Evolutionary conservation across 176 grass and related monocot genomes (phyloP).

Genomic region (Pharus latifolius): DNA sequence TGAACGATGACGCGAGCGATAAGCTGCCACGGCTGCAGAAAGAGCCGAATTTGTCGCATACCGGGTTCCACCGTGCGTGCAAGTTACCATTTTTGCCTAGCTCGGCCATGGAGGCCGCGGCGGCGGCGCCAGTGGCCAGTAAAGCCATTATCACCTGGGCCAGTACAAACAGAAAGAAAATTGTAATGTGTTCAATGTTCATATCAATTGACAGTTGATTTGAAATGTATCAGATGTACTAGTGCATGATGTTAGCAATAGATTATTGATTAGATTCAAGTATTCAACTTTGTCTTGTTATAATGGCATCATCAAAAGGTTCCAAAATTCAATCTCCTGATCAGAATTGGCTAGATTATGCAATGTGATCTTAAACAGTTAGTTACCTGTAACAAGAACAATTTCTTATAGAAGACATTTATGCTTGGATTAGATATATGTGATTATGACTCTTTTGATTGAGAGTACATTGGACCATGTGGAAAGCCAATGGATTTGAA

Average conservation of each 20-base stretch:
- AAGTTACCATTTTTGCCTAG: slow-evolving; percentile 75
- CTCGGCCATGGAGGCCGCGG: slow-evolving; percentile 55
- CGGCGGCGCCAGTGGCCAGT: slow-evolving; percentile 43
- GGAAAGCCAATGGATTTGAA: too few species aligned
- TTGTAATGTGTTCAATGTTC: neutral
- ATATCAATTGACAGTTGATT: neutral
- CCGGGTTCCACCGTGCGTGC: slow-evolving; percentile 74
- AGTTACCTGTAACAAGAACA: neutral
- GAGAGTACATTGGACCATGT: too few species aligned
- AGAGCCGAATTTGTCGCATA: slow-evolving; percentile 59
- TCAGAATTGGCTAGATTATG: slow-evolving; percentile 5
- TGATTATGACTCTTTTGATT: too few species aligned
- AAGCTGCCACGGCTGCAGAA: slow-evolving; percentile 65
- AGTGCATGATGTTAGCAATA: slow-evolving; percentile 21
- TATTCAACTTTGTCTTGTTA: neutral
- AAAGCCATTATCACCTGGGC: slow-evolving; percentile 50
- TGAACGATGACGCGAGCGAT: slow-evolving; percentile 41
- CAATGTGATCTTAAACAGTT: neutral
- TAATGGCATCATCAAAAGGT: neutral
- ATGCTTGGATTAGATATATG: neutral
- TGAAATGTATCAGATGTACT: slow-evolving; percentile 5
- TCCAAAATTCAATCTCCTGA: neutral
- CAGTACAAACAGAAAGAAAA: neutral
- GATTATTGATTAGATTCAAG: slow-evolving; percentile 10
- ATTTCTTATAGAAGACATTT: too few species aligned